These are phyloP conservation scores for Leptodermis oblonga DNA, from an alignment of 257 asterid genomes.

Conservation along the genomic window DNA sequence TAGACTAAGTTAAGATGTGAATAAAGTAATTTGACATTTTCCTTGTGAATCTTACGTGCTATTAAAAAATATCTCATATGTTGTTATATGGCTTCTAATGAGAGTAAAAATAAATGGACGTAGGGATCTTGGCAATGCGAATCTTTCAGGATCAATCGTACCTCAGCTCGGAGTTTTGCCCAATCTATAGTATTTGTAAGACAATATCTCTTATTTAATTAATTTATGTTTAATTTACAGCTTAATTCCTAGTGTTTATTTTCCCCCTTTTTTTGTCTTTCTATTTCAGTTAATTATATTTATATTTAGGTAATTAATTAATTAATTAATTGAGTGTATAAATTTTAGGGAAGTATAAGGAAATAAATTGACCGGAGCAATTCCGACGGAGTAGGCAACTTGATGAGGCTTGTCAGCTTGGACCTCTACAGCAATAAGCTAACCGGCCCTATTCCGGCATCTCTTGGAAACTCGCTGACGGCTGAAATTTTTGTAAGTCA, in stretches of 20 bases:
- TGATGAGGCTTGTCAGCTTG: slow-evolving; percentile 26
- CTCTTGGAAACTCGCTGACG: slow-evolving; percentile 35
- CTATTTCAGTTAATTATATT: not conserved
- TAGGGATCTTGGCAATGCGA: slow-evolving; percentile 40
- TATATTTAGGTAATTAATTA: not conserved
- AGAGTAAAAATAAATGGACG: not conserved
- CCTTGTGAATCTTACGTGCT: too few relatives aligned
- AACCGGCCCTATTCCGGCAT: slow-evolving; percentile 37
- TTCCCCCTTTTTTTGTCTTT: not conserved
- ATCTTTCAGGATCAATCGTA: slow-evolving; percentile 32
- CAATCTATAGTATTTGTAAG: slow-evolving; percentile 37
- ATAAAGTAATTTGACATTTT: too few relatives aligned
- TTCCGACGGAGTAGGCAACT: slow-evolving; percentile 37
- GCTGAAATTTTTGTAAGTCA: slow-evolving; percentile 31
- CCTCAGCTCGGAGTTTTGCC: slow-evolving; percentile 31
- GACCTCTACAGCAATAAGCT: slow-evolving; percentile 26
- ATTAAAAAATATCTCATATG: too few relatives aligned
- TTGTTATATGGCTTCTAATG: not conserved
- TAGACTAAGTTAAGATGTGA: too few relatives aligned
- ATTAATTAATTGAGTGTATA: not conserved
- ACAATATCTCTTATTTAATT: not conserved
- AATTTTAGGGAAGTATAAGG: slow-evolving; percentile 15
- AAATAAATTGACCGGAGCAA: slow-evolving; percentile 30
- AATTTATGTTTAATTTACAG: not conserved
- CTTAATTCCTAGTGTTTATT: not conserved